Percentiles rank a stretch among this genome's conserved stretches.
These are phyloP conservation scores for Zopfochytrium polystomum DNA, from an alignment of 371 early-diverging fungal species.

Conservation along the genomic window DNA sequence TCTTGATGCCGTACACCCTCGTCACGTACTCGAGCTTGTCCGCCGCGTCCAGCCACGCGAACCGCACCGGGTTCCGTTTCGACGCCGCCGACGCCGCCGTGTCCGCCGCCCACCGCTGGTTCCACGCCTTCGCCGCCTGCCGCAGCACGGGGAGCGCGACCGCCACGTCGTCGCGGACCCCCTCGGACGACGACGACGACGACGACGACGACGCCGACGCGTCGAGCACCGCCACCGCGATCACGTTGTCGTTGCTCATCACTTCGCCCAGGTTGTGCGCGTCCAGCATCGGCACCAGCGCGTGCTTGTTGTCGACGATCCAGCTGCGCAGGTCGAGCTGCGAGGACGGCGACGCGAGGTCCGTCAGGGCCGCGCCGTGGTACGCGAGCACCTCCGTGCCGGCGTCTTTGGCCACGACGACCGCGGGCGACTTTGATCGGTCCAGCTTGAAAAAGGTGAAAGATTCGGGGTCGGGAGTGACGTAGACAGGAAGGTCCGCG, in stretches of 20 bases:
- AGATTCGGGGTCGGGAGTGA: constrained; percentile 32
- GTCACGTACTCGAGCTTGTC: constrained; percentile 55
- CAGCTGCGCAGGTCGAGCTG: constrained; percentile 39
- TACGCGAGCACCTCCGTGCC: constrained; percentile 28
- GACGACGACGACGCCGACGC: constrained; percentile 32
- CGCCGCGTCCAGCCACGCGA: constrained; percentile 64
- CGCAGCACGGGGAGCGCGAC: constrained; percentile 15
- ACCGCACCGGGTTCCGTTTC: constrained; percentile 28
- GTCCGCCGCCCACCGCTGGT: constrained; percentile 1
- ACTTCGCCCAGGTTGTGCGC: constrained; percentile 51
- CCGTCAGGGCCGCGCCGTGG: background rate
- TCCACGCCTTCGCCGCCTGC: constrained; percentile 27
- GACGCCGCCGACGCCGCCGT: background rate
- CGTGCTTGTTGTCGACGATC: constrained; percentile 50
- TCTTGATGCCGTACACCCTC: constrained; percentile 56
- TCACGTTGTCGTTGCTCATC: constrained; percentile 36
- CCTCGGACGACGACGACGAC: constrained; percentile 24
- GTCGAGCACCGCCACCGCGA: background rate
- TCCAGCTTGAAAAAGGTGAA: constrained; percentile 5
- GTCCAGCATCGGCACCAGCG: constrained; percentile 50
- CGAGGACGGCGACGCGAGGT: constrained; percentile 1
- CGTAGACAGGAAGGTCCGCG: constrained; percentile 24
- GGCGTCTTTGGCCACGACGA: constrained; percentile 50
- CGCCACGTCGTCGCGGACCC: background rate
- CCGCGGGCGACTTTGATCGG: constrained; percentile 22